Conservation (phyloP, 2,329 filamentous ascomycete genomes). For the Botryotinia narcissicola region DNA sequence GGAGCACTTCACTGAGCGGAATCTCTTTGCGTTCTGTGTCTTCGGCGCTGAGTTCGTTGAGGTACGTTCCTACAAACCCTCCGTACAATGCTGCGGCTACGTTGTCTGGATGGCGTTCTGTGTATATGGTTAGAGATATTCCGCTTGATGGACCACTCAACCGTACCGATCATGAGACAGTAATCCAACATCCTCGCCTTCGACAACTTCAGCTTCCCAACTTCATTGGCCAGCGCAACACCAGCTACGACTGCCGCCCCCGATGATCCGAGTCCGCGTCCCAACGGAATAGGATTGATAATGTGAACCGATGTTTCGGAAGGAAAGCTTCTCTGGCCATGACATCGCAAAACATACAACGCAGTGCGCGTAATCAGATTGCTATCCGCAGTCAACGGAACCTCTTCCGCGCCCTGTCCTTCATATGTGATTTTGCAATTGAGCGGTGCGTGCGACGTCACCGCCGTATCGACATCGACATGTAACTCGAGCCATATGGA, state of each 20-base stretch:
- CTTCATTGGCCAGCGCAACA: slow-evolving; percentile 87
- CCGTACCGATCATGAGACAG: slow-evolving; percentile 87
- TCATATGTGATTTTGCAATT: slow-evolving; percentile 93
- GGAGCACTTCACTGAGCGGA: slow-evolving; percentile 88
- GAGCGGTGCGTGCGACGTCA: slow-evolving; percentile 58
- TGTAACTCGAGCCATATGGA: slow-evolving; percentile 90
- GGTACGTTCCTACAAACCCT: slow-evolving; percentile 93
- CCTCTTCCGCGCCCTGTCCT: slow-evolving; percentile 66
- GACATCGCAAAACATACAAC: slow-evolving; percentile 90
- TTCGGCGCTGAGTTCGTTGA: slow-evolving; percentile 86
- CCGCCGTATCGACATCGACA: slow-evolving; percentile 68
- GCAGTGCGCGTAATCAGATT: slow-evolving; percentile 95
- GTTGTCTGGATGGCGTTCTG: slow-evolving; percentile 86
- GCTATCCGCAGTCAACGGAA: slow-evolving; percentile 77
- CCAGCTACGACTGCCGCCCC: slow-evolving; percentile 94
- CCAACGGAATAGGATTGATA: slow-evolving; percentile 90
- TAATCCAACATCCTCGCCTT: slow-evolving; percentile 89
- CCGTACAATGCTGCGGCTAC: slow-evolving; percentile 93
- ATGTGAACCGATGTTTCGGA: slow-evolving; percentile 87
- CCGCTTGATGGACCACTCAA: neutral
- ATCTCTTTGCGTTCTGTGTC: slow-evolving; percentile 91
- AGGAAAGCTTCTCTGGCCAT: slow-evolving; percentile 82
- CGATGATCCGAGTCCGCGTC: slow-evolving; percentile 89
- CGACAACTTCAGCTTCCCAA: slow-evolving; percentile 73
- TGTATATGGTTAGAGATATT: slow-evolving; percentile 2